Conservation (phyloP, 73 alveolate genomes). For the Tetrahymena borealis region DNA sequence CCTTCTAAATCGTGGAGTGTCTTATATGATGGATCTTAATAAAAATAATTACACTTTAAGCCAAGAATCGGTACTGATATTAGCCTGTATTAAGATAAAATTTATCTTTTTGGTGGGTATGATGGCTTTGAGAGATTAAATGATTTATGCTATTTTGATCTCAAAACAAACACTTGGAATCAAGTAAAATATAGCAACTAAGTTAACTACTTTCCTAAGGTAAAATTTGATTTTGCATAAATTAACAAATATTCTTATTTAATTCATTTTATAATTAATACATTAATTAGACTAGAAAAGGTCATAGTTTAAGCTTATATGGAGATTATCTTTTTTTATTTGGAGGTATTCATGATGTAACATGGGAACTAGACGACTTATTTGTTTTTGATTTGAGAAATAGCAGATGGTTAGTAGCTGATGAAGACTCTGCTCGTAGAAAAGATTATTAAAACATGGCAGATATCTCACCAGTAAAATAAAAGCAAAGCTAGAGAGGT, state of each 20-base stretch:
- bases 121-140: not conserved
- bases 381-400: slow-evolving; percentile 40
- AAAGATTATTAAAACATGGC: not conserved
- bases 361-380: slow-evolving; percentile 72
- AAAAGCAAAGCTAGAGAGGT: not conserved
- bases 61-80: not conserved
- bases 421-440: slow-evolving; percentile 23
- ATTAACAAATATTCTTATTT: not conserved
- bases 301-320: slow-evolving; percentile 46
- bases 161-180: not conserved
- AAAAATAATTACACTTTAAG: not conserved
- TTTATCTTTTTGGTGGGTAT: not conserved
- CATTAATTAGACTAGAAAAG: slow-evolving; percentile 47
- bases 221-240: too few relatives aligned
- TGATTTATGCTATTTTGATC: not conserved
- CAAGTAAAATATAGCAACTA: not conserved
- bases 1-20: not conserved
- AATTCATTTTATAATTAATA: not conserved
- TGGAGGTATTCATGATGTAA: slow-evolving; percentile 77
- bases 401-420: slow-evolving; percentile 38
- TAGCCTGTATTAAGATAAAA: not conserved
- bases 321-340: slow-evolving; percentile 48
- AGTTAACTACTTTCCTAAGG: not conserved
- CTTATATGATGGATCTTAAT: not conserved
- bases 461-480: not conserved